Conservation (phyloP, 2,329 filamentous ascomycete genomes). For the Diaporthe amygdali region DNA sequence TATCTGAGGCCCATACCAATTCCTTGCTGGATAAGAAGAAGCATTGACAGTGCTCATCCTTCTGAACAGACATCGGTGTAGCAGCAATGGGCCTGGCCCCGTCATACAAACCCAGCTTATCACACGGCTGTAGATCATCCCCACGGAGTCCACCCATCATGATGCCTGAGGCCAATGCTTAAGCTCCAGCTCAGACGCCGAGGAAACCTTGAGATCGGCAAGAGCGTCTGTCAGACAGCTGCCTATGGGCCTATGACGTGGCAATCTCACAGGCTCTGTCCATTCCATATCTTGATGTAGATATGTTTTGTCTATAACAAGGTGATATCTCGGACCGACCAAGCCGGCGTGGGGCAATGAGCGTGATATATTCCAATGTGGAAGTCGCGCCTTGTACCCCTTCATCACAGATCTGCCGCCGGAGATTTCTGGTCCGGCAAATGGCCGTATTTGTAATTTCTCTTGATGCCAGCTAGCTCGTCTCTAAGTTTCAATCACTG, state of each 20-base stretch:
- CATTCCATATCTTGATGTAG: background rate
- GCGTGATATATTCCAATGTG: too few relatives aligned
- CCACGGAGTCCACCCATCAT: background rate
- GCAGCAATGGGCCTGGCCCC: background rate
- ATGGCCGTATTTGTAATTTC: background rate
- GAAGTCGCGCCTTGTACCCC: background rate
- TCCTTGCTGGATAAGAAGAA: background rate
- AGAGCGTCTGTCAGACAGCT: too few relatives aligned
- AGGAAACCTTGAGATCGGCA: background rate
- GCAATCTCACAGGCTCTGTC: background rate
- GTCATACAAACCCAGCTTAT: background rate
- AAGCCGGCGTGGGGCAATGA: background rate
- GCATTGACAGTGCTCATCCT: background rate
- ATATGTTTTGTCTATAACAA: background rate
- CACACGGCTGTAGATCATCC: background rate
- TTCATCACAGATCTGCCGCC: background rate
- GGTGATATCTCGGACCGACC: background rate
- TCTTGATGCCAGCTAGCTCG: background rate
- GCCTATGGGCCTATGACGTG: background rate
- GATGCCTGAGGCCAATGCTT: background rate
- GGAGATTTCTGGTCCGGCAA: background rate
- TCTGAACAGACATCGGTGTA: background rate
- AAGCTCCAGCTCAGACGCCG: background rate
- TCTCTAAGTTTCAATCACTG: background rate
- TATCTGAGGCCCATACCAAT: background rate